Base-by-base conservation (phyloP, 345 rosid genomes). In the Reutealis trisperma region DNA sequence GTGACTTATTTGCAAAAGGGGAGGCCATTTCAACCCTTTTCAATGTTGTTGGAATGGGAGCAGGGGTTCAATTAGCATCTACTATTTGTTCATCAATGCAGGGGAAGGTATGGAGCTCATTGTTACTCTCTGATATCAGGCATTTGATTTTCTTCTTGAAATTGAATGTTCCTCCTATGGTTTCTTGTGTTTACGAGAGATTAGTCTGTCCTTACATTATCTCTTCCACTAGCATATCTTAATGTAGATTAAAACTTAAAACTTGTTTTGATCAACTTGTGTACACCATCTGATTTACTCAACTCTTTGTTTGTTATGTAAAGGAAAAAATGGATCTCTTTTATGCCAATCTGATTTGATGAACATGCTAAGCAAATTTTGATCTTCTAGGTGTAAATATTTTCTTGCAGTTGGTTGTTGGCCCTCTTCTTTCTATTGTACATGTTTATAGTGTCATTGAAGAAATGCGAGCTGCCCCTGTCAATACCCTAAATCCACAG, bases 1-100 rank as follows among this genome's bases (percentile, higher is more conserved):
- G 99, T 67, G 98, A 96, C 77, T 87, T 96, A 68, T 93, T 90
- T 79, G 97, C 99, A 30, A 96, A 93, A 86, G 97, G 99, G 69
- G 99, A 96, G 85, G 99, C 98, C 69, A 93, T 96, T 83, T 96
- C 98, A 67, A 96, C 98, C 72, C 92, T 96, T 84, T 96, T 90
- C 77, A 96, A 93, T 65, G 95, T 92, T 71, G 72, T 88, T 60
- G 98, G 98, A 67, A 32, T 96, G 0, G 97, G 97, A 34, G 83
- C 73, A 3, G 98, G 99, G 69, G 93, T 93, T 86, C 94, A 91
- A 67, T 84, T 94, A n/a, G 97, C 98, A 80, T 89, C 99, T 60
- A 93, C 97, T 3, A 8, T 96, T 42, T 93, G 97, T 80, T 93
- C 98, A 54, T 89, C 98, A 57, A 88, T 87, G 87, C 97, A 92